Conservation (phyloP, 768 basidiomycete species). For the Botryobasidium botryosum region DNA sequence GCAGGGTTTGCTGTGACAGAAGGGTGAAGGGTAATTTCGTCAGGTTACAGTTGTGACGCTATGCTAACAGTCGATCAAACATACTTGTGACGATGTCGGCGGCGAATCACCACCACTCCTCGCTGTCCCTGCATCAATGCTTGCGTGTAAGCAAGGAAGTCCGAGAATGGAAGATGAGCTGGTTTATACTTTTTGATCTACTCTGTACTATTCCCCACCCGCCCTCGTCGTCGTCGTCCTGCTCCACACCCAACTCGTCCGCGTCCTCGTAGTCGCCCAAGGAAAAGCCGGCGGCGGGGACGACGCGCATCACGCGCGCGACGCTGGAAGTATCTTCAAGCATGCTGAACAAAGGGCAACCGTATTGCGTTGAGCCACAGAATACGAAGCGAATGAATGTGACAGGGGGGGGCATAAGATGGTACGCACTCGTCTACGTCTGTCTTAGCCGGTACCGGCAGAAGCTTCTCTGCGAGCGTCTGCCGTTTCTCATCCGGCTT, state of each 20-base stretch:
- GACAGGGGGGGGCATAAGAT: background rate
- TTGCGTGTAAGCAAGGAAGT: too few relatives aligned
- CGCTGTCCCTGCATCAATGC: too few relatives aligned
- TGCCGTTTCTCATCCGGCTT: constrained; percentile 4
- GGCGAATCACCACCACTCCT: too few relatives aligned
- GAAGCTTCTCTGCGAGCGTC: constrained; percentile 43
- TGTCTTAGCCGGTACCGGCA: constrained; percentile 50
- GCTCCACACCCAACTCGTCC: constrained; percentile 21
- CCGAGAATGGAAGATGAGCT: too few relatives aligned
- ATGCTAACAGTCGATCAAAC: too few relatives aligned
- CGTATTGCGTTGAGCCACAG: background rate
- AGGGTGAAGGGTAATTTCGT: too few relatives aligned
- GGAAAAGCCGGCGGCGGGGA: constrained; percentile 45
- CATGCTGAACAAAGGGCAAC: constrained; percentile 30
- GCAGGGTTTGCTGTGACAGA: too few relatives aligned
- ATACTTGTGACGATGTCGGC: too few relatives aligned
- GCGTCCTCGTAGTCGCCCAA: constrained; percentile 67
- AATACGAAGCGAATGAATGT: background rate
- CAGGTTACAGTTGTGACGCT: too few relatives aligned
- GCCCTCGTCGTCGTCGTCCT: constrained; percentile 59
- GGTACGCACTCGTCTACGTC: constrained; percentile 49
- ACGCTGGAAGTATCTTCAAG: constrained; percentile 38
- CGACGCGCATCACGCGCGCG: constrained; percentile 55
- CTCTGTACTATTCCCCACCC: constrained; percentile 62
- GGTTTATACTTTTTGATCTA: constrained; percentile 19